Base-by-base conservation (phyloP, 768 basidiomycete species). In the Trametes cingulata region DNA sequence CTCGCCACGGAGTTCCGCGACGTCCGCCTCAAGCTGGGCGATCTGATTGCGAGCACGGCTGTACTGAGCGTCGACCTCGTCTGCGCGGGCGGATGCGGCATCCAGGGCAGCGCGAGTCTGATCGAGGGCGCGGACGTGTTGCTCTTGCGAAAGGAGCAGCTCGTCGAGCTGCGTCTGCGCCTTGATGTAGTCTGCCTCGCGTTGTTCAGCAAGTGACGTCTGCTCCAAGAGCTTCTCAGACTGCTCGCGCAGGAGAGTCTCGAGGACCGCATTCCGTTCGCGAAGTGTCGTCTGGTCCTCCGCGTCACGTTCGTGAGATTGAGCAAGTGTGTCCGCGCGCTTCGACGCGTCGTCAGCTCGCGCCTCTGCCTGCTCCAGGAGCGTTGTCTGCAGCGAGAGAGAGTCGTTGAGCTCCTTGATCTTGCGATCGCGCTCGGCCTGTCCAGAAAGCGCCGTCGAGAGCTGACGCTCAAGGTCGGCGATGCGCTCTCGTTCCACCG, bases 121-220 rank as follows among this genome's bases (percentile, higher is more conserved):
- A 37, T 96, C 93, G 50, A 98, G 78, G 1, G 94, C 87, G 20
- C 87, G 87, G 49, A 98, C 76, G 71, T 98, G 94, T 68, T 93
- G 88, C 49, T 95, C 93, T 22, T 87, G 84, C 7, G 87, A 84
- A 7, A 79, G 75, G 6, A 77, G 74, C 36, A 95, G 78, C 50
- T 93, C 90, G 13, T 90, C 88, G 19, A 93, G 76, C 72, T 93
- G 86, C 5, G 78, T 76, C 57, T 83, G 83, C 20, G 86, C 72
- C 53, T 81, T 80, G 56, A 83, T 73, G 58, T 86, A 80, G 46
- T 98, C 95, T 0, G 89, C 91, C 63, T 93, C 89, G 53, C 83
- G 83, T 72, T 91, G 90, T 66, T 93, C 87, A 13, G 88, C 71
- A 42, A 85, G 69, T 8, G 93, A 91, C 8, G 85, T 86, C 61